Percentiles rank a stretch among this genome's conserved stretches.
These are phyloP conservation scores for Mesembryanthemum crystallinum DNA, from an alignment of 148 eudicot genomes.

Conservation along the genomic window DNA sequence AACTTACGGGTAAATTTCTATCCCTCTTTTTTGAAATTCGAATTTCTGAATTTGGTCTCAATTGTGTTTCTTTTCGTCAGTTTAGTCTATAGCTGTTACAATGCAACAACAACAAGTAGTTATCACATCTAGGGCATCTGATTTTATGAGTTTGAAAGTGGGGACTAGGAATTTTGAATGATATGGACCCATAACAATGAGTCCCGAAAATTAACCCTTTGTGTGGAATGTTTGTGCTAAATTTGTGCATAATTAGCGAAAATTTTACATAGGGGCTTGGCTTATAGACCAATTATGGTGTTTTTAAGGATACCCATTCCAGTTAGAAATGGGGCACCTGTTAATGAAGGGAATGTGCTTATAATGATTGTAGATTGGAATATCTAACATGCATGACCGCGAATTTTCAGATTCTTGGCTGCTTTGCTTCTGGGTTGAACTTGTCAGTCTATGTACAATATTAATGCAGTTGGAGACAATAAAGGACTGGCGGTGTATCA, in stretches of 20 bases:
- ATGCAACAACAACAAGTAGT: background rate
- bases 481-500: background rate
- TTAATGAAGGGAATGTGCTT: background rate
- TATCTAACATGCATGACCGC: background rate
- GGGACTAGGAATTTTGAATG: background rate
- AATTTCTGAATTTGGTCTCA: background rate
- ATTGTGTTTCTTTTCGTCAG: background rate
- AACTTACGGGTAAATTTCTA: constrained; percentile 59
- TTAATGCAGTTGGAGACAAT: too few relatives aligned
- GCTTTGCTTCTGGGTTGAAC: constrained; percentile 1
- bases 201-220: background rate
- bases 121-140: too few relatives aligned
- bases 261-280: background rate
- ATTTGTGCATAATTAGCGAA: background rate
- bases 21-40: too few relatives aligned
- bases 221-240: background rate
- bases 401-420: background rate
- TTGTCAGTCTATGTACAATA: background rate
- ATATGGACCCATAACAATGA: too few relatives aligned
- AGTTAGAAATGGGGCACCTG: background rate
- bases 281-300: background rate
- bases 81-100: background rate
- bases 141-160: background rate
- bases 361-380: background rate
- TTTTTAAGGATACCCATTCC: background rate